These are phyloP conservation scores for Pseudomicrostroma phylloplanum DNA, from an alignment of 1,284 basidiomycete species.

Conservation along the genomic window DNA sequence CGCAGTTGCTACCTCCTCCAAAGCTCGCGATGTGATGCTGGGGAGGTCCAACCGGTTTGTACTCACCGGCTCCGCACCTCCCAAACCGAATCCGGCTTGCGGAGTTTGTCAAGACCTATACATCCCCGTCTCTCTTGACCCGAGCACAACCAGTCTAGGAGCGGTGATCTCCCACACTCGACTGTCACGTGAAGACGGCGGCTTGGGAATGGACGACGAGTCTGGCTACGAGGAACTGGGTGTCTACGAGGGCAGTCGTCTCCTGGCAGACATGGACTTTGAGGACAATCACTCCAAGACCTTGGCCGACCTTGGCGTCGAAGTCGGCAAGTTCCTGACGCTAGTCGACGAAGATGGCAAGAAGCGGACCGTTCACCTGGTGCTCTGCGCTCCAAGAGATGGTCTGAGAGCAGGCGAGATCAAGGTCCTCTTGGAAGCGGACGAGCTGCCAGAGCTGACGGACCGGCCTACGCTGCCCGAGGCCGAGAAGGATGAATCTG, in stretches of 20 bases:
- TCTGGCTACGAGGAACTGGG: conserved; percentile 13
- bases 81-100: conserved; percentile 55
- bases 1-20: conserved; percentile 14
- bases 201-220: conserved; percentile 23
- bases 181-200: conserved; percentile 53
- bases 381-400: conserved; percentile 10
- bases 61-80: conserved; percentile 5
- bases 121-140: conserved; percentile 60
- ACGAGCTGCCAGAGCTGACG: conserved; percentile 6
- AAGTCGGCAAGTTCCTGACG: conserved; percentile 71
- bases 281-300: conserved; percentile 72
- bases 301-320: conserved; percentile 62
- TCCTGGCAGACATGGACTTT: conserved; percentile 81
- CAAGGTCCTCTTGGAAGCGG: not conserved
- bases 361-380: conserved; percentile 27
- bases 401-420: not conserved
- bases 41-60: conserved; percentile 12
- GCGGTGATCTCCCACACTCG: conserved; percentile 63
- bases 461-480: conserved; percentile 1
- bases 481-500: not conserved
- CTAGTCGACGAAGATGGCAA: conserved; percentile 72
- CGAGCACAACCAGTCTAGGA: conserved; percentile 62
- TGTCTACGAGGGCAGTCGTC: conserved; percentile 69
- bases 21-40: conserved; percentile 27
- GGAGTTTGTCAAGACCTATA: conserved; percentile 83